Evolutionary conservation across 139 green algal genomes (phyloP).

Genomic region (Tetradesmus obliquus): DNA sequence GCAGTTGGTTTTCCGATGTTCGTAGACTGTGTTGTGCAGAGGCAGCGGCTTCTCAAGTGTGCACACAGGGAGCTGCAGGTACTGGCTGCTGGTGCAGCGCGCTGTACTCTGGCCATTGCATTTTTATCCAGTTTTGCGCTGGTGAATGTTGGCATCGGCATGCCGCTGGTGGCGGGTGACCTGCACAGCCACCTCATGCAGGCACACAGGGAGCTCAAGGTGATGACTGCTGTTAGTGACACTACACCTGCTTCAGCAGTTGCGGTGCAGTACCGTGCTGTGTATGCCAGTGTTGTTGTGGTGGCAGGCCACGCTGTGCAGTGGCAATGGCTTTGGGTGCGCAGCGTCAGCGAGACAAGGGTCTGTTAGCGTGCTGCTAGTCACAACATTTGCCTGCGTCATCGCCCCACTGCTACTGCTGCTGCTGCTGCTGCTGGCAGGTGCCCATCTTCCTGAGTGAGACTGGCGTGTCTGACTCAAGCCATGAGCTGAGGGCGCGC

Average conservation of each 20-base stretch:
- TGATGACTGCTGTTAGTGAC: not conserved
- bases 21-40: not conserved
- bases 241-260: not conserved
- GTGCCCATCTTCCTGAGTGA: constrained; percentile 38
- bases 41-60: not conserved
- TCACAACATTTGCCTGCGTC: too few species aligned
- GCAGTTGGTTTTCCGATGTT: not conserved
- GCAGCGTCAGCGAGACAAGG: too few species aligned
- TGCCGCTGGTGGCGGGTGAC: constrained; percentile 25
- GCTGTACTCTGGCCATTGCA: too few species aligned
- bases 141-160: constrained; percentile 3
- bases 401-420: not conserved
- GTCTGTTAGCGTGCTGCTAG: too few species aligned
- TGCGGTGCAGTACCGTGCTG: not conserved
- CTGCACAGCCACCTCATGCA: constrained; percentile 7
- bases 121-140: too few species aligned
- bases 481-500: constrained; percentile 4
- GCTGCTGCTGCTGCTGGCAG: not conserved
- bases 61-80: not conserved
- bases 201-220: not conserved
- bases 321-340: not conserved
- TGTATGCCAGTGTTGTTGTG: not conserved
- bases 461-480: constrained; percentile 28
- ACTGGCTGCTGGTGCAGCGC: not conserved
- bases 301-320: not conserved